phyloP scores from a whole-genome alignment of 225 moss, liverwort and hornwort species.

The Asterella californica region DNA sequence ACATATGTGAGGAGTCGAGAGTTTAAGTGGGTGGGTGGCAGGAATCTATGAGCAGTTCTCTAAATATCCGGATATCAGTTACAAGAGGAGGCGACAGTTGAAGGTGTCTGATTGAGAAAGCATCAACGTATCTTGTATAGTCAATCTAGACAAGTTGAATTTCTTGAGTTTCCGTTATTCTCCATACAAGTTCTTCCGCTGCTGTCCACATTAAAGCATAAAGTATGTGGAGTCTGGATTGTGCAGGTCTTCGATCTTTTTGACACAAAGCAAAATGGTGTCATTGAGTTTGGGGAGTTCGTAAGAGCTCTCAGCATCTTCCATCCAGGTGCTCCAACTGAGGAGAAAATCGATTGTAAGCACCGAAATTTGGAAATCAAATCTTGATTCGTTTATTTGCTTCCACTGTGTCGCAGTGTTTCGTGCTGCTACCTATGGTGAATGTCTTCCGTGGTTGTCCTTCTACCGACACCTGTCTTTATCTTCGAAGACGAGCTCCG shows the following conservation, averaged over 20 bases:
- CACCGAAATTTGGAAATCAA: neutral
- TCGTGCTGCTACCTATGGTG: neutral
- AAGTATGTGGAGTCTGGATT: neutral
- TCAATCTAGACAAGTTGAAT: no score
- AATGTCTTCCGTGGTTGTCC: neutral
- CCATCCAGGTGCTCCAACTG: slow-evolving; percentile 63
- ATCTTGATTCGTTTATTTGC: neutral
- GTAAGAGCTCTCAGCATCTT: slow-evolving; percentile 86
- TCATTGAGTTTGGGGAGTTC: slow-evolving; percentile 93
- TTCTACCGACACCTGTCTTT: neutral
- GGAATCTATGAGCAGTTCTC: neutral
- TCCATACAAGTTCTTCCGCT: no score
- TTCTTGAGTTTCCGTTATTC: no score
- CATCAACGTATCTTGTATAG: neutral
- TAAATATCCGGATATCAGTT: neutral
- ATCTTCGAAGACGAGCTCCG: neutral
- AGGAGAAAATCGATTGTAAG: slow-evolving; percentile 74
- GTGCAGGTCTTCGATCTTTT: slow-evolving; percentile 86
- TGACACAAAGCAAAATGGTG: slow-evolving; percentile 79
- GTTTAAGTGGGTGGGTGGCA: neutral
- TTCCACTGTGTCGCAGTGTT: neutral
- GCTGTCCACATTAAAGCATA: no score
- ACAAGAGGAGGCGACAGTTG: neutral
- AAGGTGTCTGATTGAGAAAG: neutral
- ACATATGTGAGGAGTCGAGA: no score